phyloP scores from a whole-genome alignment of 495 filamentous ascomycete species.

The Rhypophila decipiens region DNA sequence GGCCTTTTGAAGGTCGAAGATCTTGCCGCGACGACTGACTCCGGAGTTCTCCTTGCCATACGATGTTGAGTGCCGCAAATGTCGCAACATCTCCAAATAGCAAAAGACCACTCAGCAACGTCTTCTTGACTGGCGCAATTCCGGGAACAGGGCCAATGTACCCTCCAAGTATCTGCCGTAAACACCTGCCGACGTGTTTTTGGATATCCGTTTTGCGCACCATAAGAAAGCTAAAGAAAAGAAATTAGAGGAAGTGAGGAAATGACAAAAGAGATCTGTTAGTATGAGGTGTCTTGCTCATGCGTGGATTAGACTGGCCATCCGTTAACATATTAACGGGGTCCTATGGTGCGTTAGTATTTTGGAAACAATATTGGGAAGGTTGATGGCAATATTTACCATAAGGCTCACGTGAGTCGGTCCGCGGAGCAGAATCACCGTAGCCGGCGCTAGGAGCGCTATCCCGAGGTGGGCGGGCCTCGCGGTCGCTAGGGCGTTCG shows the following conservation, averaged over 20 bases:
- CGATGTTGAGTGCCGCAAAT: conserved; percentile 12
- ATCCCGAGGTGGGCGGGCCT: conserved; percentile 42
- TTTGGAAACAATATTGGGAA: neutral
- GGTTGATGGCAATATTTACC: conserved; percentile 12
- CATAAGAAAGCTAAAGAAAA: conserved; percentile 21
- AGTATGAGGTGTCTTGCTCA: neutral
- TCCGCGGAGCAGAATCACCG: conserved; percentile 54
- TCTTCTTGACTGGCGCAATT: conserved; percentile 15
- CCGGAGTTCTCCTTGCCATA: conserved; percentile 19
- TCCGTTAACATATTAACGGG: conserved; percentile 18
- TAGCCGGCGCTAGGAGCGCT: conserved; percentile 42
- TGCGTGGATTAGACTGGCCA: no score
- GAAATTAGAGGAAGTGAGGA: conserved; percentile 17
- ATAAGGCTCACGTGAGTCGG: conserved; percentile 49
- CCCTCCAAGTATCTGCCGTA: conserved; percentile 27
- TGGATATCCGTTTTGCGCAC: conserved; percentile 33
- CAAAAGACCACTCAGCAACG: conserved; percentile 18
- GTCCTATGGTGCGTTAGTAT: conserved; percentile 16
- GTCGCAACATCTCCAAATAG: conserved; percentile 26
- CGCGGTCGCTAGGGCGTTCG: conserved; percentile 43
- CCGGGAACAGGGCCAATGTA: conserved; percentile 27
- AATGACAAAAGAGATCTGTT: conserved; percentile 5
- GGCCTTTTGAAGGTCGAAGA: conserved; percentile 23
- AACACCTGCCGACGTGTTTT: conserved; percentile 36
- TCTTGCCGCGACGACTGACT: conserved; percentile 26